These are phyloP conservation scores for Claviceps arundinis DNA, from an alignment of 2,329 filamentous ascomycete genomes.

Conservation along the genomic window DNA sequence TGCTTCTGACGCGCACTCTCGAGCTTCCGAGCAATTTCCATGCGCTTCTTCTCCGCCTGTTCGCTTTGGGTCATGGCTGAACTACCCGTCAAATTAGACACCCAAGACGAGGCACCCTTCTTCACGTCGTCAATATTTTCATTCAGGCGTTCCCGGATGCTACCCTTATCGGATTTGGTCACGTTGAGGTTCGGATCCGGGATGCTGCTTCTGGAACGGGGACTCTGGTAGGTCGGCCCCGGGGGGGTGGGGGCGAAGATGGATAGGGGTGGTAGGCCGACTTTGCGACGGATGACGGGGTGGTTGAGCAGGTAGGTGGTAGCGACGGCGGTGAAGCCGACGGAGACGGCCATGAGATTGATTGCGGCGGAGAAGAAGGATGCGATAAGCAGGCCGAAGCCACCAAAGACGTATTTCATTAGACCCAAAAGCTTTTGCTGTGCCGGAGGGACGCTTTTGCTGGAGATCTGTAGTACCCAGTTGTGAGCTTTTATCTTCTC, in stretches of 20 bases:
- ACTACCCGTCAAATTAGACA: too few species aligned
- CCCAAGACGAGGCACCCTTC: constrained; percentile 14
- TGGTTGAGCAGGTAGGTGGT: constrained; percentile 25
- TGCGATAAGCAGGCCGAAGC: constrained; percentile 30
- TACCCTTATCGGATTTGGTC: too few species aligned
- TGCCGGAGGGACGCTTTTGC: constrained; percentile 18
- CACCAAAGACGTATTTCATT: constrained; percentile 30
- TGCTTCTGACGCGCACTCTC: constrained; percentile 23
- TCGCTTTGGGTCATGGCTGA: constrained; percentile 15
- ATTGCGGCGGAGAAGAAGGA: constrained; percentile 34
- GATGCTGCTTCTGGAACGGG: constrained; percentile 13
- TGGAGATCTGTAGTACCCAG: constrained; percentile 19
- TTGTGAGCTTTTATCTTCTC: not conserved
- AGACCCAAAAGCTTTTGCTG: constrained; percentile 25
- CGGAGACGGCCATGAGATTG: constrained; percentile 33
- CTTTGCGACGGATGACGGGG: constrained; percentile 22
- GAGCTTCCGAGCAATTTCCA: constrained; percentile 20
- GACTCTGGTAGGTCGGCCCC: constrained; percentile 21
- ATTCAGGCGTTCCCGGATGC: constrained; percentile 17
- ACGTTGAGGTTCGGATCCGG: constrained; percentile 10
- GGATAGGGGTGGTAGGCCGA: constrained; percentile 24
- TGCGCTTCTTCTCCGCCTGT: constrained; percentile 22
- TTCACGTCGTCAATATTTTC: constrained; percentile 23
- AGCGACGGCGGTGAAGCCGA: constrained; percentile 24
- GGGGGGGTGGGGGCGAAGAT: constrained; percentile 7